These are phyloP conservation scores for Hymenoscyphus salicellus DNA, from an alignment of 2,329 filamentous ascomycete species.

Conservation along the genomic window DNA sequence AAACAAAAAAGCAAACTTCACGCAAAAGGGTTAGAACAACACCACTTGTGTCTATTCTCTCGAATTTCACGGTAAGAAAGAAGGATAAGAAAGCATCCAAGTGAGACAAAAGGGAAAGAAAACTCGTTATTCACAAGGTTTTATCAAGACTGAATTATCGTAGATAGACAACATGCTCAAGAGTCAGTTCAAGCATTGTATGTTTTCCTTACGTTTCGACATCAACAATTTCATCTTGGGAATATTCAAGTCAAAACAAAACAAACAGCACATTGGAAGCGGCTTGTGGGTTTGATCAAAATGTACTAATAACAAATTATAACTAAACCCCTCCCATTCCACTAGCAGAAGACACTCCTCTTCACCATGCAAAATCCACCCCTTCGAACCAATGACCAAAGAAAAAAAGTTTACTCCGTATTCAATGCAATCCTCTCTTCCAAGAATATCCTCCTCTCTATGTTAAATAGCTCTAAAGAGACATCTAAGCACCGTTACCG, in stretches of 20 bases:
- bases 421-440: slow-evolving; percentile 1
- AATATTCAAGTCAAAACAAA: not conserved
- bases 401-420: not conserved
- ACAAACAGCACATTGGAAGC: not conserved
- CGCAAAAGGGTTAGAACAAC: too few species aligned
- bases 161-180: too few species aligned
- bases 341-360: not conserved
- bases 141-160: too few species aligned
- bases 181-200: too few species aligned
- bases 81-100: too few species aligned
- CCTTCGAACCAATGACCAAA: not conserved
- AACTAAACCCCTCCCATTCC: slow-evolving; percentile 1
- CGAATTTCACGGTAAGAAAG: too few species aligned
- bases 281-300: not conserved
- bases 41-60: too few species aligned
- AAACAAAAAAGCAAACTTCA: too few species aligned
- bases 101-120: too few species aligned
- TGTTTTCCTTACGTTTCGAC: too few species aligned
- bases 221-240: too few species aligned
- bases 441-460: not conserved
- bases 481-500: slow-evolving; percentile 37
- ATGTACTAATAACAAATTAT: not conserved
- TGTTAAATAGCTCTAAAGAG: not conserved
- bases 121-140: too few species aligned
- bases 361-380: not conserved